Evolutionary conservation across 305 asterid species (phyloP).

Genomic region (Ruellia speciosa): DNA sequence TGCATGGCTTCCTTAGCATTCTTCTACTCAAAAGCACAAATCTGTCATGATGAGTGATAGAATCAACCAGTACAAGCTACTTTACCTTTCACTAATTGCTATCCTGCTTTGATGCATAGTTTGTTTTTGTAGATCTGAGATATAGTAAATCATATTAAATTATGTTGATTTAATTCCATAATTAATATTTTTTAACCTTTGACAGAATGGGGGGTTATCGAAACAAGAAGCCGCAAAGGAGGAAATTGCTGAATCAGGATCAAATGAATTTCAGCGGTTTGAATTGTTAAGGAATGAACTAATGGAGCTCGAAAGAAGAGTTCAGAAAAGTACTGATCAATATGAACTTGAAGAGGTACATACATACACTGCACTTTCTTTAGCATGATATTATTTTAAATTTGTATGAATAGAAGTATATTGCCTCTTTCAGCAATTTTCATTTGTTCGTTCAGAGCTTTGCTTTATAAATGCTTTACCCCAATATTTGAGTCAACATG

Average conservation of each 20-base stretch:
- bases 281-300: constrained; percentile 71
- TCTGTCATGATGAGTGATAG: constrained; percentile 12
- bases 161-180: neutral
- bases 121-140: constrained; percentile 5
- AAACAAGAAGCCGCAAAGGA: constrained; percentile 36
- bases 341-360: constrained; percentile 64
- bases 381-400: constrained; percentile 9
- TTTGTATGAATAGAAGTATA: no score
- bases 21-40: constrained; percentile 17
- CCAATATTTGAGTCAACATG: neutral
- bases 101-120: constrained; percentile 7
- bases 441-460: neutral
- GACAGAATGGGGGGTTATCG: constrained; percentile 41
- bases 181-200: constrained; percentile 15
- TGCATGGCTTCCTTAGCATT: constrained; percentile 3
- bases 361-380: constrained; percentile 8
- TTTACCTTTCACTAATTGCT: neutral
- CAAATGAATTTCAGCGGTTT: constrained; percentile 70
- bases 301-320: constrained; percentile 88
- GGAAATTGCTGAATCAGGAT: constrained; percentile 39
- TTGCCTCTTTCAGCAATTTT: constrained; percentile 4
- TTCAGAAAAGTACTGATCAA: constrained; percentile 63
- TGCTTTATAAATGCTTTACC: neutral
- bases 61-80: constrained; percentile 1
- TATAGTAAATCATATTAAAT: no score